Evolutionary conservation across 768 basidiomycete species (phyloP), one percentile per base, ranked within the genome.

Genomic region (Dioszegia aurantiaca): DNA sequence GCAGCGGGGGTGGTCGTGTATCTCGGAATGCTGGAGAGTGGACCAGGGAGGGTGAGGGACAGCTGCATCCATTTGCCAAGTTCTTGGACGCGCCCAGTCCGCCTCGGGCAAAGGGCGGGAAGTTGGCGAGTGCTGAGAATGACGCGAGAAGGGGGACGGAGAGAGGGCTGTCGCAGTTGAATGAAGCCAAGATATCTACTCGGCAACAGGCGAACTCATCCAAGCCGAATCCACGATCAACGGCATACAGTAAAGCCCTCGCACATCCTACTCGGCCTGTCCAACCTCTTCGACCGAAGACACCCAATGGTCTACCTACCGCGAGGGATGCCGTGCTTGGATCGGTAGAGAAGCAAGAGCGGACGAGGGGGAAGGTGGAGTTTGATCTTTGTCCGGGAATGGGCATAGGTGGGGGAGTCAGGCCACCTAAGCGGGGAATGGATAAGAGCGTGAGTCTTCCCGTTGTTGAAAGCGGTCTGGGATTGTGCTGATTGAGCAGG

Each of bases 381-480:
- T n/a, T 61, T 2, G 66, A 71, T 31, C 33, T 71, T 33, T 68
- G 67, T 21, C 69, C 69, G 3, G 69, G 69, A 0, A 58, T 62
- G 56, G 33, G 62, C 0, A 47, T 62, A 45, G 41, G 63, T 59
- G 57, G 49, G 19, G 30, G 59, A 21, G 61, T 43, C 33, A 26
- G 57, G 36, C 55, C 53, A 55, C 53, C 48, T 28, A 49, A 58
- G 40, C 17, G 57, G 27, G 49, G 49, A 5, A 51, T 58, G 47
- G 39, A 41, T 27, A 43, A 21, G 0, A 46, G n/a, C n/a, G 55
- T 56, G 44, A 46, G 55, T 56, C 1, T 46, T 27, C 16, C 14
- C n/a, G n/a, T n/a, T n/a, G n/a, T n/a, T 4, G 47, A 12, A 8
- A 30, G 17, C 3, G 10, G 11, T 30, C 28, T 6, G 47, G 47